Conservation (phyloP, 495 filamentous ascomycete species). For the Apodospora peruviana region DNA sequence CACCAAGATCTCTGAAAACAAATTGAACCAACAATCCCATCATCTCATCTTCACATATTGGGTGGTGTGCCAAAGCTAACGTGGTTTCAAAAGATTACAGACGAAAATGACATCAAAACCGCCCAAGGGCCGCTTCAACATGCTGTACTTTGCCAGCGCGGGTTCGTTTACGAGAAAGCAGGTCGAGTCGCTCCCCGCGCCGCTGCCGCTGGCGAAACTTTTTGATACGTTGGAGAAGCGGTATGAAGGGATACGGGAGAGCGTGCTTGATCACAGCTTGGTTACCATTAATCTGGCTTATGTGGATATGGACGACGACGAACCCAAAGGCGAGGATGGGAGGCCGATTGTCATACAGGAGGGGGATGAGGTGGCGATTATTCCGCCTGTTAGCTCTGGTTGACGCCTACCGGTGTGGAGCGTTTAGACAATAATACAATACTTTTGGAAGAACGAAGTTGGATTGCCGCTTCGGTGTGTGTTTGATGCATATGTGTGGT, state of each 20-base stretch:
- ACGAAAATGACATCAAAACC: slow-evolving; percentile 35
- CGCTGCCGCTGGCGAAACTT: slow-evolving; percentile 59
- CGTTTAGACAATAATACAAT: too few relatives aligned
- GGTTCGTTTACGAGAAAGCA: slow-evolving; percentile 66
- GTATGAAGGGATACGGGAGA: slow-evolving; percentile 73
- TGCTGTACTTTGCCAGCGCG: slow-evolving; percentile 84
- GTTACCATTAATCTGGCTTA: slow-evolving; percentile 87
- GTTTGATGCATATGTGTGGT: too few relatives aligned
- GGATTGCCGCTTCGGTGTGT: too few relatives aligned
- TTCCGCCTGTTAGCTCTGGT: slow-evolving; percentile 95
- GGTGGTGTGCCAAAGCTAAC: not conserved
- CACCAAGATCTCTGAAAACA: slow-evolving; percentile 65
- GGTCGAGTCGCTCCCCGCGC: slow-evolving; percentile 67
- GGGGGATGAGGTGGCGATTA: slow-evolving; percentile 90
- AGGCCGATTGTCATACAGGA: slow-evolving; percentile 52
- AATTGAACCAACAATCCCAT: too few relatives aligned
- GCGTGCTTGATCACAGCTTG: slow-evolving; percentile 69
- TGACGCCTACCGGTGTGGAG: too few relatives aligned
- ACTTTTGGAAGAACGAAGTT: too few relatives aligned
- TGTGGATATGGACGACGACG: slow-evolving; percentile 59
- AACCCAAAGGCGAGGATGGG: slow-evolving; percentile 29
- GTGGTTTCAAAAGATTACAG: slow-evolving; percentile 7
- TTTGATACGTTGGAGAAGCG: slow-evolving; percentile 67
- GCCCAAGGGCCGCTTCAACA: slow-evolving; percentile 58
- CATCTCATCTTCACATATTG: not conserved